Evolutionary conservation across 257 asterid species (phyloP).

Genomic region (Solanum sitiens): DNA sequence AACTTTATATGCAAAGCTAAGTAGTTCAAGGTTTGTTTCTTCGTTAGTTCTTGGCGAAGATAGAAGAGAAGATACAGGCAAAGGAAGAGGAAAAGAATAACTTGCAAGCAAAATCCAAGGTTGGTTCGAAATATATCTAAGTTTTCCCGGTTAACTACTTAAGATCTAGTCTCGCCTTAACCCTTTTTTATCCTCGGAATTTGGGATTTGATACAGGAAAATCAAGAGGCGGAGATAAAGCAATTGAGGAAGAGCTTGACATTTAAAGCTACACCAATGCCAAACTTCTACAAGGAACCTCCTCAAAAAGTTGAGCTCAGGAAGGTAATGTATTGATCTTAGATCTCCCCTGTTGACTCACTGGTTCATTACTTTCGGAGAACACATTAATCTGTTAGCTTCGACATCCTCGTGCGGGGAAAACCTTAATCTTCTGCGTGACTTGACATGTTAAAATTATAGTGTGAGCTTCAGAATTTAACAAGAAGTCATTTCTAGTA

Average conservation of each 20-base stretch:
- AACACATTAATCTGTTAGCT: background rate
- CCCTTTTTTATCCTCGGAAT: background rate
- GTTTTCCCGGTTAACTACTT: background rate
- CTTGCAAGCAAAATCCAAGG: constrained; percentile 80
- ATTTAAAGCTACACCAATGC: constrained; percentile 90
- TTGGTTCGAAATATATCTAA: background rate
- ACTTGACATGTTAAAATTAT: background rate
- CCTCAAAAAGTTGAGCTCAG: constrained; percentile 67
- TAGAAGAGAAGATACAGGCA: constrained; percentile 82
- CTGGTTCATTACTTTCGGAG: background rate
- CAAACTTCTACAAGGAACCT: constrained; percentile 83
- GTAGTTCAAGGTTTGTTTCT: background rate
- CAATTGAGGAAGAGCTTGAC: constrained; percentile 64
- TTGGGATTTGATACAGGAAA: constrained; percentile 37
- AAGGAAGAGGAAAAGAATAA: constrained; percentile 52
- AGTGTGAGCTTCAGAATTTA: background rate
- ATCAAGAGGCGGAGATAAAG: constrained; percentile 72
- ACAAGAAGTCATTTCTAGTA: background rate
- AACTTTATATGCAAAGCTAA: background rate
- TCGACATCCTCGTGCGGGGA: background rate
- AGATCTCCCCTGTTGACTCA: background rate
- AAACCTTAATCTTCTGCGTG: background rate
- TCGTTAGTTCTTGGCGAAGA: constrained; percentile 65
- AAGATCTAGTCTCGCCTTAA: background rate
- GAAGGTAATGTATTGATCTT: constrained; percentile 34